phyloP scores from a whole-genome alignment of 179 eudicot species.

The Heliamphora ciliata region DNA sequence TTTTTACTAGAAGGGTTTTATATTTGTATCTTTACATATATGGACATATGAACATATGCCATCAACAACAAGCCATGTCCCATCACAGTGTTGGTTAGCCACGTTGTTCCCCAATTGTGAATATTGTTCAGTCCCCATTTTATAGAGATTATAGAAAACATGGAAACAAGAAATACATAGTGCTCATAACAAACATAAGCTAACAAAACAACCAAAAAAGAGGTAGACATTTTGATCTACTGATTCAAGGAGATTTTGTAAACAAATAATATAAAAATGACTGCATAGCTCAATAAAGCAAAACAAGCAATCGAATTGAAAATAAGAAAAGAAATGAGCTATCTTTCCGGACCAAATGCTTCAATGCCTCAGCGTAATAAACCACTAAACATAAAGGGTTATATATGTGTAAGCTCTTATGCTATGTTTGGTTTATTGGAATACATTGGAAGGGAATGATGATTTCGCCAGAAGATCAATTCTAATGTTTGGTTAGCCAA shows the following conservation, averaged over 20 bases:
- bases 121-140: neutral
- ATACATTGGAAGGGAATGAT: too few species aligned
- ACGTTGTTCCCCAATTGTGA: neutral
- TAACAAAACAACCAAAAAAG: neutral
- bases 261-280: neutral
- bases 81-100: neutral
- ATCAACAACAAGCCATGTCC: neutral
- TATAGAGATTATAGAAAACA: neutral
- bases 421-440: too few species aligned
- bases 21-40: neutral
- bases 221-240: neutral
- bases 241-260: neutral
- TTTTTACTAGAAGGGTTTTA: neutral
- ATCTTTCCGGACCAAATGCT: neutral
- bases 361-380: neutral
- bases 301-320: neutral
- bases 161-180: neutral
- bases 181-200: neutral
- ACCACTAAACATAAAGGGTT: neutral
- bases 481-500: too few species aligned
- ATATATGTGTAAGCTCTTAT: neutral
- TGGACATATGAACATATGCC: neutral
- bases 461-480: too few species aligned
- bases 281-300: neutral
- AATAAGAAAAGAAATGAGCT: neutral